Percentiles rank a stretch among this genome's conserved stretches.
Evolutionary conservation across 345 rosid genomes (phyloP).

Genomic region (Euphorbia tirucalli): DNA sequence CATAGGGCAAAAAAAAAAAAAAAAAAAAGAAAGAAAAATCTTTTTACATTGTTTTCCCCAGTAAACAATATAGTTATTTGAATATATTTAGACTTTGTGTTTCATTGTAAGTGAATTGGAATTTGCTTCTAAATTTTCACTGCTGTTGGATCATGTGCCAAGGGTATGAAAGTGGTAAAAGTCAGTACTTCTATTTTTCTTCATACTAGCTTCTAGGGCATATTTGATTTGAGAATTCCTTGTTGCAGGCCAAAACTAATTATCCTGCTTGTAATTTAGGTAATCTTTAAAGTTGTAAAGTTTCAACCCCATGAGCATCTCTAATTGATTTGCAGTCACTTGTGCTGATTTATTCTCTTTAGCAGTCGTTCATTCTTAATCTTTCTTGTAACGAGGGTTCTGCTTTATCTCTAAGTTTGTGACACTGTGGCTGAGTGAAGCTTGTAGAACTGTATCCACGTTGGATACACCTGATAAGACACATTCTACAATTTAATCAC

Average conservation of each 20-base stretch:
- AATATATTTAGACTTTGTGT: neutral
- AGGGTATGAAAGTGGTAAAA: neutral
- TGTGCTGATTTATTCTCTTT: neutral
- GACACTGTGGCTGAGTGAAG: neutral
- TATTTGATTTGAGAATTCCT: neutral
- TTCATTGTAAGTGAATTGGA: neutral
- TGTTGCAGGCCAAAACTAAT: neutral
- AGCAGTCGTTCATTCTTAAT: neutral
- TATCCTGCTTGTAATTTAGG: neutral
- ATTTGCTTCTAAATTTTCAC: neutral
- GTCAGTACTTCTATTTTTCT: neutral
- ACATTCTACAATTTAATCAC: neutral
- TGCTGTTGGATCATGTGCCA: neutral
- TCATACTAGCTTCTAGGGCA: neutral
- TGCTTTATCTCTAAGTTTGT: neutral
- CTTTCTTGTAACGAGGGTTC: too few species aligned
- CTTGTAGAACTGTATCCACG: too few species aligned
- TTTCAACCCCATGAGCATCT: neutral
- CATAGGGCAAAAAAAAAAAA: neutral
- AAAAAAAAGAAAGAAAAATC: neutral
- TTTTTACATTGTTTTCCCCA: neutral
- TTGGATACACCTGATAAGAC: conserved; percentile 3
- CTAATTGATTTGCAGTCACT: neutral
- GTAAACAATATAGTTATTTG: neutral
- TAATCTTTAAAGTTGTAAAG: neutral